phyloP scores from a whole-genome alignment of 768 basidiomycete species.

The Filobasidium floriforme region DNA sequence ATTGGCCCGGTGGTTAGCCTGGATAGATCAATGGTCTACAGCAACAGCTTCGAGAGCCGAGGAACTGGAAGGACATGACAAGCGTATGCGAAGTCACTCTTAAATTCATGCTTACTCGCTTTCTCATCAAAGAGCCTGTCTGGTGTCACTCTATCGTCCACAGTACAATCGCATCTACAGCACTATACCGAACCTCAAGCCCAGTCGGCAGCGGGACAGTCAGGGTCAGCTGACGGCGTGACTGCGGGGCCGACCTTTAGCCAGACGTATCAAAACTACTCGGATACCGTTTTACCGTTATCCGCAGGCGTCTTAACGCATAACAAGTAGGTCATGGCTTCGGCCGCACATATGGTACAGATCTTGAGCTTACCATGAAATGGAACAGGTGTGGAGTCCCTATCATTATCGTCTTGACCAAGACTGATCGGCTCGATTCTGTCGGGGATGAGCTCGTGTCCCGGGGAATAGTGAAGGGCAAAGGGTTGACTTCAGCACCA shows the following conservation, averaged over 20 bases:
- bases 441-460: constrained; percentile 67
- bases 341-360: too few species aligned
- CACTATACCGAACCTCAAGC: constrained; percentile 77
- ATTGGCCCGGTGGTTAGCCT: constrained; percentile 71
- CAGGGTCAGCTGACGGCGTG: constrained; percentile 49
- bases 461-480: constrained; percentile 85
- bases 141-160: constrained; percentile 2
- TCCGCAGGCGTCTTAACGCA: constrained; percentile 78
- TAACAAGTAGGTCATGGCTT: constrained; percentile 50
- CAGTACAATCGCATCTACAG: constrained; percentile 81
- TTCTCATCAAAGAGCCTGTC: constrained; percentile 11
- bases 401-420: constrained; percentile 81
- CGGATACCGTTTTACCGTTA: constrained; percentile 67
- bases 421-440: constrained; percentile 83
- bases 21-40: constrained; percentile 75
- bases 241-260: constrained; percentile 36
- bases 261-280: constrained; percentile 10
- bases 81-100: constrained; percentile 53
- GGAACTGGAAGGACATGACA: constrained; percentile 68
- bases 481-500: constrained; percentile 51
- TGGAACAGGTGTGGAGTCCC: constrained; percentile 59
- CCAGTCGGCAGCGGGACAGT: constrained; percentile 43
- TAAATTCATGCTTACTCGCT: background rate
- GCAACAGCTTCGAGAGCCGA: constrained; percentile 42
- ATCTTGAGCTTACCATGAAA: too few species aligned